Base-by-base conservation (phyloP, 73 alveolate species). In the Urostyla sp. region DNA sequence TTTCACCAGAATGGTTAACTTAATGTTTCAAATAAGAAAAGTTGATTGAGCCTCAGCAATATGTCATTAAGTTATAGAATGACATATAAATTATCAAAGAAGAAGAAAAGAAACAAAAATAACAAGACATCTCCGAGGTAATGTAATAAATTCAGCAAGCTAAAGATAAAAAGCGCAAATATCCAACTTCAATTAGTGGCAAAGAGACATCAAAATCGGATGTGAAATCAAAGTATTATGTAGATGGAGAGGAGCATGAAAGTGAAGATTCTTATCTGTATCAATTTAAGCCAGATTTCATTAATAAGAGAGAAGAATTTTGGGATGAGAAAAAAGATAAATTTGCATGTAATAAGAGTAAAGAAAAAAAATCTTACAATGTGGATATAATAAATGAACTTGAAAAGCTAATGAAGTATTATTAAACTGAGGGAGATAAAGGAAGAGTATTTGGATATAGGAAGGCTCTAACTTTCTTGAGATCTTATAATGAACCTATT, bases 391-490 rank as follows among this genome's bases (percentile, higher is more conserved):
- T 84, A n/a, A 75, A 58, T 0, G 18, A 46, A 21, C 38, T 92
- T 10, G 98, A 92, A 44, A 38, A 44, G 40, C 84, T 92, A 13
- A 44, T 69, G 46, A 66, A 78, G 32, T 76, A 74, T n/a, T 92
- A 92, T 54, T 82, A 81, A 21, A 34, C 77, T 21, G 87, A 89
- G 43, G 85, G 73, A 27, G 96, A 90, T 74, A 75, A 80, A 45
- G 98, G 96, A 13, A 85, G 96, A 66, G 48, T 46, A n/a, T 77
- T 75, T 40, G 98, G 96, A 0, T 92, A 92, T 54, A 84, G 96
- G 28, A 84, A 75, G 44, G 98, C 94, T 4, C 49, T 92, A 0
- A 72, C 91, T 0, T 49, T 59, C 26, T 40, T 92, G 30, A 90
- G 80, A 80, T 36, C 90, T 0, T 72, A 69, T 28, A 63, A 89